These are phyloP conservation scores for Mortierella polycephala DNA, from an alignment of 371 early-diverging fungal species.

Conservation along the genomic window DNA sequence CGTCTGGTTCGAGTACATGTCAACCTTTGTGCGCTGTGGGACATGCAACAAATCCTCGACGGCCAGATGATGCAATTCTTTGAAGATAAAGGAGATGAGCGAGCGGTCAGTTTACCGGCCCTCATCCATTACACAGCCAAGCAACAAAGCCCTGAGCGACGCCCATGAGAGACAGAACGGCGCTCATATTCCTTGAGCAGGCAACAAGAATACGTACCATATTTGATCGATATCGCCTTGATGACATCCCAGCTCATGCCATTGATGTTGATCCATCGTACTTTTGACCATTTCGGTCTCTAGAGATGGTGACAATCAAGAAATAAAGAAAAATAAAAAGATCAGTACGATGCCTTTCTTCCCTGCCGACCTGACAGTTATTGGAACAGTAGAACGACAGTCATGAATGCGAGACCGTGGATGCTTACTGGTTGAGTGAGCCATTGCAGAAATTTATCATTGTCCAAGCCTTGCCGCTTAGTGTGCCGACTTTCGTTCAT, in stretches of 20 bases:
- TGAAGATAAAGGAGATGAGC: too few relatives aligned
- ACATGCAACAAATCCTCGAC: conserved; percentile 59
- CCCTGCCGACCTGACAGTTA: too few relatives aligned
- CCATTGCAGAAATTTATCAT: conserved; percentile 37
- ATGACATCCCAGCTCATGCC: conserved; percentile 63
- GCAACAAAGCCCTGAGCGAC: too few relatives aligned
- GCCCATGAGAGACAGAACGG: neutral
- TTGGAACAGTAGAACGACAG: neutral
- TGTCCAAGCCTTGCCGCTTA: conserved; percentile 19
- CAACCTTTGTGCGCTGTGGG: conserved; percentile 57
- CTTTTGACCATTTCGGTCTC: conserved; percentile 56
- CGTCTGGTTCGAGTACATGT: conserved; percentile 48
- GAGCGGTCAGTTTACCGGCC: too few relatives aligned
- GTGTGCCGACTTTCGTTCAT: conserved; percentile 17
- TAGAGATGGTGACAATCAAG: neutral
- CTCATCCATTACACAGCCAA: too few relatives aligned
- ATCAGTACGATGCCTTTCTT: too few relatives aligned
- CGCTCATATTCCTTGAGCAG: neutral
- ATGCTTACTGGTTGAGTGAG: conserved; percentile 26
- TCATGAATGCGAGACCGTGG: neutral
- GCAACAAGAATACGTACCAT: conserved; percentile 28
- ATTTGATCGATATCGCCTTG: conserved; percentile 49
- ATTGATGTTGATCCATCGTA: conserved; percentile 63
- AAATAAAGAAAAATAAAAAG: neutral
- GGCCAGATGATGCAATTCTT: conserved; percentile 60